Percentiles rank a stretch among this genome's conserved stretches.
Conservation (phyloP, 129 eudicot genomes). For the Tagetes erecta region DNA sequence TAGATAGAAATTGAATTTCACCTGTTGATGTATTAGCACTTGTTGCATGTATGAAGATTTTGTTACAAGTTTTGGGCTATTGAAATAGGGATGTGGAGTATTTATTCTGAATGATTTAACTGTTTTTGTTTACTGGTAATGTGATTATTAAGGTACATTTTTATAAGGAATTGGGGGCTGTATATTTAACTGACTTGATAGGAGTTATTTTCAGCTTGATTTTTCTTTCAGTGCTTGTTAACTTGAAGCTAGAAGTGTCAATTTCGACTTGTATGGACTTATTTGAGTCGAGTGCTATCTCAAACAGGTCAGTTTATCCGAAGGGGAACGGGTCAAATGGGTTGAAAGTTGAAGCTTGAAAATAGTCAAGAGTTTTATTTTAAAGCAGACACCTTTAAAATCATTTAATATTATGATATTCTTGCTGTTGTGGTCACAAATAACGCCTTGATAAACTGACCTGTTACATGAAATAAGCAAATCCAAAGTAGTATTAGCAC, state of each 20-base stretch:
- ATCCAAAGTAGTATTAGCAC: neutral
- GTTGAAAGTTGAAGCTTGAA: neutral
- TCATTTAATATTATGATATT: neutral
- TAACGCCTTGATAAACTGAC: neutral
- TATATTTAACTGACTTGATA: neutral
- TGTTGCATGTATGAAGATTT: neutral
- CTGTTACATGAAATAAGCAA: neutral
- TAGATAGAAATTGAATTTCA: neutral
- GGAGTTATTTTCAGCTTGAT: neutral
- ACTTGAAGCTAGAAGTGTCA: neutral
- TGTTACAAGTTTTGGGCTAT: neutral
- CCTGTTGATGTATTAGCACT: neutral
- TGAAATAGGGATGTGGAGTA: neutral
- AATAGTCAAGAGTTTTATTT: neutral
- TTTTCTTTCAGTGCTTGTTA: neutral
- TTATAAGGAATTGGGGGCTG: neutral
- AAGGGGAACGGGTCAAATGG: neutral
- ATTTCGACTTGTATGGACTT: neutral
- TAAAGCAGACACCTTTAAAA: neutral
- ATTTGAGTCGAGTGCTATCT: neutral
- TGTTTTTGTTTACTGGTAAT: neutral
- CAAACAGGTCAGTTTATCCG: neutral
- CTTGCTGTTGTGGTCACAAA: neutral
- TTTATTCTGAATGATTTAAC: neutral
- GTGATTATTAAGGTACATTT: conserved; percentile 3